Evolutionary conservation across 2,329 filamentous ascomycete genomes (phyloP), one percentile per base, ranked within the genome.

Genomic region (Alternaria conjuncta): DNA sequence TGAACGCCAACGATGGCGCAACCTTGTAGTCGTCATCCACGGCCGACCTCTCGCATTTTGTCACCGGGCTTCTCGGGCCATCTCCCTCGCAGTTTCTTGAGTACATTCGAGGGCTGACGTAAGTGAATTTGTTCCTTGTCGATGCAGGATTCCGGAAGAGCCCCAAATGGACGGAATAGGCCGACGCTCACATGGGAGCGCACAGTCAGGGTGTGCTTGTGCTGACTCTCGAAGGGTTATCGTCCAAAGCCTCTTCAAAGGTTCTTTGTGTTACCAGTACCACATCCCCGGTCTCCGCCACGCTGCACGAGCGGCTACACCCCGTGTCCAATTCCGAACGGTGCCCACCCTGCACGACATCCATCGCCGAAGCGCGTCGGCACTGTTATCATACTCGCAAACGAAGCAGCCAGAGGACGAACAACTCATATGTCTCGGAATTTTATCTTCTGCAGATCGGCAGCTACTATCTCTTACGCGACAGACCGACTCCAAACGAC

Each of bases 291-390:
- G 45, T 45, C 43, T 15, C 7, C 13, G 44, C 30, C 50, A 23
- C 21, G 36, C 55, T 41, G 45, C 23, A 61, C 54, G 25, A 28
- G 32, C 54, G 47, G 10, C 28, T 46, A 46, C 36, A 23, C 36
- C 28, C 21, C 12, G 46, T 41, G n/a, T 50, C 46, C 46, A 8
- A 43, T 36, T n/a, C 59, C 46, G 36, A 57, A 41, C 23, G 5
- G 26, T 46, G 25, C 44, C 44, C 56, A 36, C 55, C 30, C 50
- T 50, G 60, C 32, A 49, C 49, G 23, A 44, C 49, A 55, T 41
- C 18, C 20, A 32, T 45, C 32, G 21, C 45, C 3, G 45, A 21
- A 51, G 46, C 20, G 43, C 50, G 15, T 57, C 18, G 30, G 8
- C 44, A 61, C 58, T 25, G 25, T 46, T 20, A 36, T 55, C 41